Conservation (phyloP, 176 grass and related monocot species). For the Oropetium thomaeum region DNA sequence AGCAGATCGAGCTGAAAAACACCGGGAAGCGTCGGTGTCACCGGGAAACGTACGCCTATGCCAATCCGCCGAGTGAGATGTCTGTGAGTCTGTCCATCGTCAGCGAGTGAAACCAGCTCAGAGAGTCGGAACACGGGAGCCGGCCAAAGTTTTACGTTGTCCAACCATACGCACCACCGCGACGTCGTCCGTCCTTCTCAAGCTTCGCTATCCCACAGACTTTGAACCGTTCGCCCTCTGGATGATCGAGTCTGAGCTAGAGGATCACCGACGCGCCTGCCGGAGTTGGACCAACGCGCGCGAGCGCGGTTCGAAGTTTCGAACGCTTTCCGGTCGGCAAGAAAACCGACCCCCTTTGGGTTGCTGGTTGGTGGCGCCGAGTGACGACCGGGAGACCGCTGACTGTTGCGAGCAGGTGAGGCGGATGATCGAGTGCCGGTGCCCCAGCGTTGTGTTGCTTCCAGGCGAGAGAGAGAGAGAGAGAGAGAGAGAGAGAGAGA, state of each 20-base stretch:
- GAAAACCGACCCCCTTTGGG: background rate
- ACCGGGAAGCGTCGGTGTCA: background rate
- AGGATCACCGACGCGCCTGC: background rate
- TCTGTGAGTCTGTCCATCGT: background rate
- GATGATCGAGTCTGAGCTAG: too few relatives aligned
- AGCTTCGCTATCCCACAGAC: too few relatives aligned
- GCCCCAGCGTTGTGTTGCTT: constrained; percentile 16
- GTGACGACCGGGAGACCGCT: background rate
- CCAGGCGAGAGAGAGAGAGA: too few relatives aligned
- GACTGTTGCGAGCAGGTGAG: background rate
- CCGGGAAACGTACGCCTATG: background rate
- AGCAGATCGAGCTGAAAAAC: background rate
- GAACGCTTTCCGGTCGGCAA: constrained; percentile 4
- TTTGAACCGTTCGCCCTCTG: background rate
- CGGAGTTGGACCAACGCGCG: background rate
- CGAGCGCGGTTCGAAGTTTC: background rate
- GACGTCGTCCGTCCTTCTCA: constrained; percentile 12
- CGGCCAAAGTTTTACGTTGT: constrained; percentile 23
- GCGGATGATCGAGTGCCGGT: background rate
- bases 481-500: too few relatives aligned
- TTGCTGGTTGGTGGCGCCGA: constrained; percentile 18
- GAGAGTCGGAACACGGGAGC: background rate
- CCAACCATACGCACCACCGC: background rate
- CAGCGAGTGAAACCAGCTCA: background rate
- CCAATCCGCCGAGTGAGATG: background rate